Conservation (phyloP, 179 eudicot genomes). For the Spergularia azorica region DNA sequence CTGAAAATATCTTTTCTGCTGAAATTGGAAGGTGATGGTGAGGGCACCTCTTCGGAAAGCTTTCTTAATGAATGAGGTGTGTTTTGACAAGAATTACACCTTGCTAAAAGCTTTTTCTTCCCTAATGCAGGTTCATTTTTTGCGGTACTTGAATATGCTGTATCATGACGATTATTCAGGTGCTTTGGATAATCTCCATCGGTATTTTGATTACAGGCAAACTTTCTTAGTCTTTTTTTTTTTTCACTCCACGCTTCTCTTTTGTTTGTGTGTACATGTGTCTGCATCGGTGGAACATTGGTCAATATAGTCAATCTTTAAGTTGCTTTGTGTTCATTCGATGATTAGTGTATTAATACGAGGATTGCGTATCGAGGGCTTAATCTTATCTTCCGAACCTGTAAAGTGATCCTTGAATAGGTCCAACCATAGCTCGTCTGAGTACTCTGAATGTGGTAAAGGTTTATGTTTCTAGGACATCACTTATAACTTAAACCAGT, state of each 20-base stretch:
- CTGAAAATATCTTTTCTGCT: not conserved
- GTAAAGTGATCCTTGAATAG: not conserved
- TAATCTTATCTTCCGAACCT: not conserved
- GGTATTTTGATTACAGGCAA: slow-evolving; percentile 97
- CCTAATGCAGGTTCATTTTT: slow-evolving; percentile 72
- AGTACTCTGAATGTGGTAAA: not conserved
- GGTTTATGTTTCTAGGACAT: not conserved
- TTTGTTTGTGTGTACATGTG: not conserved
- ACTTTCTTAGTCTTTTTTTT: not conserved
- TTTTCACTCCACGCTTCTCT: not conserved
- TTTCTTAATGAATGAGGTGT: slow-evolving; percentile 8
- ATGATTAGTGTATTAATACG: not conserved
- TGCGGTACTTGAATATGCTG: slow-evolving; percentile 87
- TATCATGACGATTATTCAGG: slow-evolving; percentile 88
- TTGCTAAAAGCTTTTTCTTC: slow-evolving; percentile 1
- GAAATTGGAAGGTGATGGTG: slow-evolving; percentile 1
- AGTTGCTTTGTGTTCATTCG: slow-evolving; percentile 10
- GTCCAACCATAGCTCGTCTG: not conserved
- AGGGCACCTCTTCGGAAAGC: not conserved
- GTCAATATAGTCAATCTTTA: not conserved
- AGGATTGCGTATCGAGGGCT: not conserved
- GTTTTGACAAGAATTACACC: not conserved
- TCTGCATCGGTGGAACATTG: not conserved
- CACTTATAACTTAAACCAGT: not conserved
- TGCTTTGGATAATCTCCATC: slow-evolving; percentile 95